Evolutionary conservation across 1,139 yeast species (phyloP), one percentile per base, ranked within the genome.

Genomic region (Meyerozyma athensensis): DNA sequence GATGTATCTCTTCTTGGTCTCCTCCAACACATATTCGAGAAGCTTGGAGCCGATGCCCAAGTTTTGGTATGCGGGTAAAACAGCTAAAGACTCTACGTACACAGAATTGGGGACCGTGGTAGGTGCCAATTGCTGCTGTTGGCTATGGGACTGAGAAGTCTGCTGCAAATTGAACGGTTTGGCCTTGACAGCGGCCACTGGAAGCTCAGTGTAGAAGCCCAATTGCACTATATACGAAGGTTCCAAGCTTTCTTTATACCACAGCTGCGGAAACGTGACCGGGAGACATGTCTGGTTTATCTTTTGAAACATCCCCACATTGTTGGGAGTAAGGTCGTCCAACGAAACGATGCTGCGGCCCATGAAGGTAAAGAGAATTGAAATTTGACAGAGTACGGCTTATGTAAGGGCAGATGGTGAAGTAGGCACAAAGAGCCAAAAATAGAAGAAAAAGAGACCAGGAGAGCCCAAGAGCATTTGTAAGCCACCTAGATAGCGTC

Each of bases 131-230:
- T 52, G 53, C 20, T 52, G 48, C 26, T 53, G 54, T 32, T 54
- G 56, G 21, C 56, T 48, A 10, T 45, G 47, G 34, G 64, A 66
- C 37, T 56, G 60, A 17, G 53, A 45, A 24, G 51, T 56, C 31
- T 57, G 61, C 8, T 54, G 39, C 7, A 63, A 53, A 44, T 59
- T 62, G 43, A 74, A 53, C 3, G 71, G 54, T 46, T 72, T 72
- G 28, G 79, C 79, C 46, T 72, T 77, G 23, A 85, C 63, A 2
- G 79, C 81, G 3, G 90, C 95, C 4, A 86, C 87, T 9, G 94
- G 86, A 10, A 79, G 63, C 46, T 79, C 87, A 12, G 79, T 70
- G 52, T 68, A 77, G 56, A 59, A 81, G 2, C 81, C 86, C 40
- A 71, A 46, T 44, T 62, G 61, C 19, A 58, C 63, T 26, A 68